Evolutionary conservation across 495 filamentous ascomycete species (phyloP).

Genomic region (Neurospora terricola): DNA sequence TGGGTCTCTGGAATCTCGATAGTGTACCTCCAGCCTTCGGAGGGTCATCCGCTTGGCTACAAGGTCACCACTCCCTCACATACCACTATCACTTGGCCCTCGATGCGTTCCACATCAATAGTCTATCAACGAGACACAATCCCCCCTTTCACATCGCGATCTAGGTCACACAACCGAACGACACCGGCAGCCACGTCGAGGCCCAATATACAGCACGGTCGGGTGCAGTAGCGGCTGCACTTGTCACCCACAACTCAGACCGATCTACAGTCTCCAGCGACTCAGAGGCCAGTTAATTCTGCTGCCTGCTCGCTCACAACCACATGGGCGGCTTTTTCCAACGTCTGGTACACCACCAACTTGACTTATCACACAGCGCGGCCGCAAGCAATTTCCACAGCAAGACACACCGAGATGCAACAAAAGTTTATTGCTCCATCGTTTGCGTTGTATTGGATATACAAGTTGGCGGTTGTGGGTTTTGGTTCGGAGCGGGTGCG

Average conservation of each 20-base stretch:
- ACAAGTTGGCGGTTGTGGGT: background rate
- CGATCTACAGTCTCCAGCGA: background rate
- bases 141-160: background rate
- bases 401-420: background rate
- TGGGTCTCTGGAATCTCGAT: background rate
- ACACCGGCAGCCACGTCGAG: background rate
- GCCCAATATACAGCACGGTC: background rate
- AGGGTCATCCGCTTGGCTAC: background rate
- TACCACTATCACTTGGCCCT: background rate
- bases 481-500: background rate
- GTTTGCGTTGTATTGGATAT: background rate
- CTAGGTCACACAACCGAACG: background rate
- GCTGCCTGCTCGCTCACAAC: background rate
- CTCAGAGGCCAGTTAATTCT: background rate
- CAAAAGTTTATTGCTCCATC: background rate
- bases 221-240: background rate
- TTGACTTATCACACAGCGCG: background rate
- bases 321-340: background rate
- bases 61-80: background rate
- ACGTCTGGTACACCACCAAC: background rate
- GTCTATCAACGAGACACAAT: background rate
- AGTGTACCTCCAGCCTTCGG: background rate
- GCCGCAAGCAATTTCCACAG: background rate
- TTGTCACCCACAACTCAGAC: background rate
- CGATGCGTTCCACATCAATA: background rate